Conservation (phyloP, 75 land plant genomes). For the Pinus albicaulis region DNA sequence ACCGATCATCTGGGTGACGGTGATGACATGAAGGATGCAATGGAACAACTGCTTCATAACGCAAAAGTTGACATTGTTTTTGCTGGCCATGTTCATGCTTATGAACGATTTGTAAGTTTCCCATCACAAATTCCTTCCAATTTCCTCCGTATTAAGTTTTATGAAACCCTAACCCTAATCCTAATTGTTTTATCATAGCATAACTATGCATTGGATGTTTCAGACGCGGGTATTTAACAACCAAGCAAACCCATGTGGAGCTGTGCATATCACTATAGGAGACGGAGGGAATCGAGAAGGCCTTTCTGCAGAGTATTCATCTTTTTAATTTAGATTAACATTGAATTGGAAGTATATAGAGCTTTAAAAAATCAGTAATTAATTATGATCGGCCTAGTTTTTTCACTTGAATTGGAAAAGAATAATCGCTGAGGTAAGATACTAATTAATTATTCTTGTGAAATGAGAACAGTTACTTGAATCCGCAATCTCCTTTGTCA, state of each 20-base stretch:
- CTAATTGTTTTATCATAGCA: not conserved
- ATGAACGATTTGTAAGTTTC: slow-evolving; percentile 42
- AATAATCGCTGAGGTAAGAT: too few species aligned
- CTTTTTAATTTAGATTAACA: too few species aligned
- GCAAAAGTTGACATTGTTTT: slow-evolving; percentile 33
- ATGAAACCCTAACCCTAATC: not conserved
- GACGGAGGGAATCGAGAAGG: slow-evolving; percentile 94
- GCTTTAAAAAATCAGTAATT: too few species aligned
- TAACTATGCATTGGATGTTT: not conserved
- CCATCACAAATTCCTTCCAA: too few species aligned
- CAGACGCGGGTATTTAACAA: slow-evolving; percentile 62
- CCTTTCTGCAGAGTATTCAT: slow-evolving; percentile 41
- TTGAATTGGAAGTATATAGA: too few species aligned
- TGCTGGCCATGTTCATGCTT: slow-evolving; percentile 59
- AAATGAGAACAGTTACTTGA: slow-evolving; percentile 34
- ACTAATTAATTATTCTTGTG: too few species aligned
- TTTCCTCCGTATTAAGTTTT: too few species aligned
- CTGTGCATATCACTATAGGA: slow-evolving; percentile 77
- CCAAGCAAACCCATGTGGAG: slow-evolving; percentile 48
- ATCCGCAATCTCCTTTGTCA: slow-evolving; percentile 58
- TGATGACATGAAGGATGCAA: slow-evolving; percentile 39
- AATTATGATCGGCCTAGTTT: too few species aligned
- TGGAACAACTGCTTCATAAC: slow-evolving; percentile 29
- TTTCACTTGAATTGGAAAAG: too few species aligned
- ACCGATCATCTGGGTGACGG: slow-evolving; percentile 40